Evolutionary conservation across 257 asterid species (phyloP).

Genomic region (Cinchona pubescens): DNA sequence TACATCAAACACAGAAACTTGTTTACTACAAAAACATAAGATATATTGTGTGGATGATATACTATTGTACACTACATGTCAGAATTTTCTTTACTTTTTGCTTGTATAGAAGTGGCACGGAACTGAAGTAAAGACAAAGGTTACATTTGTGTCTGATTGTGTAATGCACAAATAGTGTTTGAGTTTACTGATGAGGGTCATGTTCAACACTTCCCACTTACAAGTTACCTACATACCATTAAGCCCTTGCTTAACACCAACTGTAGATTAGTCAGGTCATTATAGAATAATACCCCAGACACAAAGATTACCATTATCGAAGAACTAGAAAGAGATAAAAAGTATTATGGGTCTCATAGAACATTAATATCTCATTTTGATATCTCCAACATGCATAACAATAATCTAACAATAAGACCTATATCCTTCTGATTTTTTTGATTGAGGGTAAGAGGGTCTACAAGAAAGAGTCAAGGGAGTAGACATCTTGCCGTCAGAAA

Average conservation of each 20-base stretch:
- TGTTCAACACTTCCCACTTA: neutral
- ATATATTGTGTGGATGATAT: too few species aligned
- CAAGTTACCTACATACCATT: neutral
- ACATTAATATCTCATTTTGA: too few species aligned
- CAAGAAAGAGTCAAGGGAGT: too few species aligned
- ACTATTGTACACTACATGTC: neutral
- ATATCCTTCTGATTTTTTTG: too few species aligned
- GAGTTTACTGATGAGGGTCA: neutral
- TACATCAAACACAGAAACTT: neutral
- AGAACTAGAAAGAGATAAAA: too few species aligned
- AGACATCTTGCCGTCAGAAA: too few species aligned
- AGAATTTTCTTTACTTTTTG: neutral
- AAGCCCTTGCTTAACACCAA: neutral
- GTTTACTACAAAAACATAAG: neutral
- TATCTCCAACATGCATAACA: too few species aligned
- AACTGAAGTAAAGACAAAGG: neutral
- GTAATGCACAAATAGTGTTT: neutral
- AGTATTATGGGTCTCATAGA: neutral
- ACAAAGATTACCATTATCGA: neutral
- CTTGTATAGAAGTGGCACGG: neutral
- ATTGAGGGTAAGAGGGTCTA: too few species aligned
- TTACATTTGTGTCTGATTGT: too few species aligned
- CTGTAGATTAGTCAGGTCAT: neutral
- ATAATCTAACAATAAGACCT: too few species aligned
- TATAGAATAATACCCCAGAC: too few species aligned